Evolutionary conservation across 805 yeast species (phyloP).

Genomic region (Naumovozyma dairenensis): DNA sequence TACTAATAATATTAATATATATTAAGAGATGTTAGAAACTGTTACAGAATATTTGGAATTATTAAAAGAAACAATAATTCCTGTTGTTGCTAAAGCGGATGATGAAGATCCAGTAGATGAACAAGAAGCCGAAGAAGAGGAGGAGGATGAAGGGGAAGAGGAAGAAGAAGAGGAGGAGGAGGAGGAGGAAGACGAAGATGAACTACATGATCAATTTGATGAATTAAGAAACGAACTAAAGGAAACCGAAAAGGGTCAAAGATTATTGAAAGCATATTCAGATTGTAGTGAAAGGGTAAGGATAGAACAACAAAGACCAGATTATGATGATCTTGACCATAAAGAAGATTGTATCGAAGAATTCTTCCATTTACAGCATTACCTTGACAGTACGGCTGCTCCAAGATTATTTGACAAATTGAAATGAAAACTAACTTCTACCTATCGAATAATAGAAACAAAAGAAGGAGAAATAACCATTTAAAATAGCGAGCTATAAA

Average conservation of each 20-base stretch:
- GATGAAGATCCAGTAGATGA: constrained; percentile 18
- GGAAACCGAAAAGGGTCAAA: constrained; percentile 55
- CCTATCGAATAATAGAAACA: too few relatives aligned
- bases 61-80: constrained; percentile 68
- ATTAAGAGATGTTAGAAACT: constrained; percentile 27
- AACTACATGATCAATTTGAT: constrained; percentile 55
- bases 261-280: constrained; percentile 76
- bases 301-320: constrained; percentile 74
- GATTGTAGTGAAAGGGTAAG: constrained; percentile 95
- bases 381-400: constrained; percentile 83
- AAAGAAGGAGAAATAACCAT: too few relatives aligned
- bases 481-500: too few relatives aligned
- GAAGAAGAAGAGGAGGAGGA: constrained; percentile 46
- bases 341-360: constrained; percentile 98
- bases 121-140: constrained; percentile 23
- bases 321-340: constrained; percentile 65
- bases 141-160: constrained; percentile 25
- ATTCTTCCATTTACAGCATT: constrained; percentile 93
- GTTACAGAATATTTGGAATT: constrained; percentile 41
- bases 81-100: constrained; percentile 78
- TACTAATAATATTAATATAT: not conserved
- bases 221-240: constrained; percentile 59
- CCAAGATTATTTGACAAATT: constrained; percentile 82
- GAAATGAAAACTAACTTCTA: constrained; percentile 51
- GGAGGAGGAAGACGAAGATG: constrained; percentile 64